Conservation (phyloP, 192 early-diverging fungal genomes). For the Backusella psychrophila region DNA sequence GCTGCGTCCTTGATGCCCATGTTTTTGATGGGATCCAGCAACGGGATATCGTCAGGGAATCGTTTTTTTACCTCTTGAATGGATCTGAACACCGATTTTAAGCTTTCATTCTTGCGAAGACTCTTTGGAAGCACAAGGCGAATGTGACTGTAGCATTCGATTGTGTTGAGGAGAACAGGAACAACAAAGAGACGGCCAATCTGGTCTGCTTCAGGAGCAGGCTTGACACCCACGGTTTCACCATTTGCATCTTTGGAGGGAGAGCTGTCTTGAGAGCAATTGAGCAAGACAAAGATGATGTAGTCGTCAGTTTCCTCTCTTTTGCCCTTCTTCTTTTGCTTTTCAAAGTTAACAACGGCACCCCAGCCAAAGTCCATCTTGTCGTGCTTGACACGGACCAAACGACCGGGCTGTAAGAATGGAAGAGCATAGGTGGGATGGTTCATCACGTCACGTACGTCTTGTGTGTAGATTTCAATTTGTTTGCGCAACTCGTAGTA, state of each 20-base stretch:
- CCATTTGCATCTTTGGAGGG: conserved; percentile 47
- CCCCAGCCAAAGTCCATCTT: conserved; percentile 92
- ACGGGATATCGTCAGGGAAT: conserved; percentile 74
- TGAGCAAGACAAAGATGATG: conserved; percentile 83
- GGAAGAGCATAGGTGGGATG: conserved; percentile 81
- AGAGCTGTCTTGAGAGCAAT: conserved; percentile 68
- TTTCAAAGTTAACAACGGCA: conserved; percentile 73
- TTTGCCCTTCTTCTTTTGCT: conserved; percentile 40
- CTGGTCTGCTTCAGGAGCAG: conserved; percentile 47
- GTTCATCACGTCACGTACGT: conserved; percentile 73
- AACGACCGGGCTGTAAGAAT: conserved; percentile 84
- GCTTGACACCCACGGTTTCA: conserved; percentile 44
- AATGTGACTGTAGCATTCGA: conserved; percentile 74
- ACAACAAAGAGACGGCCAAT: conserved; percentile 52
- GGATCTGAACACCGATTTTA: conserved; percentile 62
- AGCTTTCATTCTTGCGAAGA: conserved; percentile 51
- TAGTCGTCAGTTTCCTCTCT: conserved; percentile 46
- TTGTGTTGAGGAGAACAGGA: conserved; percentile 69
- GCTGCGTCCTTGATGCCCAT: conserved; percentile 82
- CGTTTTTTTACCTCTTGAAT: conserved; percentile 70
- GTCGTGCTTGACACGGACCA: conserved; percentile 60
- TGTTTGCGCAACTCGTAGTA: conserved; percentile 80
- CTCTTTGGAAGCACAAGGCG: conserved; percentile 75
- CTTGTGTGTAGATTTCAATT: conserved; percentile 58
- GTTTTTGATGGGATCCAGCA: conserved; percentile 86